Evolutionary conservation across 495 filamentous ascomycete genomes (phyloP).

Genomic region (Penicillium ochrochloron): DNA sequence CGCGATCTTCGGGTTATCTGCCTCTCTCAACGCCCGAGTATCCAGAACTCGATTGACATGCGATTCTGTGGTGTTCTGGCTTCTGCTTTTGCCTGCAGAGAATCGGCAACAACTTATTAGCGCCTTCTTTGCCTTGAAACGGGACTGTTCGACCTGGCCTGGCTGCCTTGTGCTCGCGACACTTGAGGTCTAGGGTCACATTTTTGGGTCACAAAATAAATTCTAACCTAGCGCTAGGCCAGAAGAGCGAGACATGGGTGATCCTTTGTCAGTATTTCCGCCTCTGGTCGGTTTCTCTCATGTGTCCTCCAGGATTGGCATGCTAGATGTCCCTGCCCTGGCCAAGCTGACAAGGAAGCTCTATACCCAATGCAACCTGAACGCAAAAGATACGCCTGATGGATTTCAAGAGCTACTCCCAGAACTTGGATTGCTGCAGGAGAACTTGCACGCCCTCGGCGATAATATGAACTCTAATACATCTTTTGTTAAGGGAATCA

Average conservation of each 20-base stretch:
- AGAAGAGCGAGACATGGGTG: neutral
- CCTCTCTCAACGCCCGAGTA: neutral
- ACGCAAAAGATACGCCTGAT: neutral
- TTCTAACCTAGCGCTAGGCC: constrained; percentile 22
- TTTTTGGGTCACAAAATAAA: neutral
- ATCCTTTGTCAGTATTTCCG: too few relatives aligned
- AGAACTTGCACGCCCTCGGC: neutral
- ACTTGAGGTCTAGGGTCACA: too few relatives aligned
- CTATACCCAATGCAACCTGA: neutral
- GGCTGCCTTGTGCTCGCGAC: neutral
- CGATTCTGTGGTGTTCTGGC: too few relatives aligned
- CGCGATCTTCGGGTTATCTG: neutral
- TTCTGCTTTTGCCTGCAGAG: too few relatives aligned
- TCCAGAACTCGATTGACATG: neutral
- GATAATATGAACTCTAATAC: neutral
- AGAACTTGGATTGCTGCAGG: neutral
- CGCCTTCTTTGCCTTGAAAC: too few relatives aligned
- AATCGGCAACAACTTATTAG: too few relatives aligned
- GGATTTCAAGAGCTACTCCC: neutral
- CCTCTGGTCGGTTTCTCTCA: too few relatives aligned
- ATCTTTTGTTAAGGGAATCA: neutral
- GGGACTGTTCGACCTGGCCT: neutral
- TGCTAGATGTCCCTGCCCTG: neutral
- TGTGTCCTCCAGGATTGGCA: neutral
- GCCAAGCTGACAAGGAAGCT: neutral